These are phyloP conservation scores for Kwoniella sp. DNA, from an alignment of 768 basidiomycete genomes.

Conservation along the genomic window DNA sequence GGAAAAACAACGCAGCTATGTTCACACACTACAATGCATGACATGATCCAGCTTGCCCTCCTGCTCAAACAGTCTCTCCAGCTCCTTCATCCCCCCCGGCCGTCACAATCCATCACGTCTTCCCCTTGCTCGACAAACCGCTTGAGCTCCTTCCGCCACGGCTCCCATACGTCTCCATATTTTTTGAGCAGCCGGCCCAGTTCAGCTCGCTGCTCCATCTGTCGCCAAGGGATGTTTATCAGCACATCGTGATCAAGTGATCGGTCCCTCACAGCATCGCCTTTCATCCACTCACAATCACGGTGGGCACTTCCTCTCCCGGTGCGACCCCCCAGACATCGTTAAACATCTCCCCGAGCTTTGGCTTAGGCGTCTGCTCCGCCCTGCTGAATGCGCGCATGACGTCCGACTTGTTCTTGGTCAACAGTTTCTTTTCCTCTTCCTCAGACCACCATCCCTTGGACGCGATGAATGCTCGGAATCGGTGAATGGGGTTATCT, in stretches of 20 bases:
- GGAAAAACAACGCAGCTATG: not conserved
- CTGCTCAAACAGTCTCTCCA: not conserved
- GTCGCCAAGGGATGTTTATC: not conserved
- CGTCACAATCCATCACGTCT: conserved; percentile 46
- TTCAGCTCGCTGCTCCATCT: conserved; percentile 83
- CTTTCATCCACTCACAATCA: conserved; percentile 46
- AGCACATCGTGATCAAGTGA: not conserved
- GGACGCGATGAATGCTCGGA: conserved; percentile 78
- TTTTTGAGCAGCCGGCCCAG: conserved; percentile 69
- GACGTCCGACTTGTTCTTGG: conserved; percentile 65
- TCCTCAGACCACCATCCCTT: conserved; percentile 76
- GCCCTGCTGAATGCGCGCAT: conserved; percentile 73
- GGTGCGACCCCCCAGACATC: conserved; percentile 66
- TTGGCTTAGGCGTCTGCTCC: conserved; percentile 64
- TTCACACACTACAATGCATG: conserved; percentile 4
- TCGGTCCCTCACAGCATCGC: not conserved
- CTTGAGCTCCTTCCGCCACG: conserved; percentile 71
- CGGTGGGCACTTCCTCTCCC: conserved; percentile 56
- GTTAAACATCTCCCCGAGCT: conserved; percentile 74
- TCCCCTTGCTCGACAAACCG: conserved; percentile 41
- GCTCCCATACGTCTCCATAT: conserved; percentile 80
- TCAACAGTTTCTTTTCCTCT: conserved; percentile 69
- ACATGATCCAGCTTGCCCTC: not conserved
- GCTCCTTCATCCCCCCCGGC: conserved; percentile 25
- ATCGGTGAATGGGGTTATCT: conserved; percentile 76